phyloP scores from a whole-genome alignment of 805 yeast species.

The Hanseniaspora pseudoguilliermondii region DNA sequence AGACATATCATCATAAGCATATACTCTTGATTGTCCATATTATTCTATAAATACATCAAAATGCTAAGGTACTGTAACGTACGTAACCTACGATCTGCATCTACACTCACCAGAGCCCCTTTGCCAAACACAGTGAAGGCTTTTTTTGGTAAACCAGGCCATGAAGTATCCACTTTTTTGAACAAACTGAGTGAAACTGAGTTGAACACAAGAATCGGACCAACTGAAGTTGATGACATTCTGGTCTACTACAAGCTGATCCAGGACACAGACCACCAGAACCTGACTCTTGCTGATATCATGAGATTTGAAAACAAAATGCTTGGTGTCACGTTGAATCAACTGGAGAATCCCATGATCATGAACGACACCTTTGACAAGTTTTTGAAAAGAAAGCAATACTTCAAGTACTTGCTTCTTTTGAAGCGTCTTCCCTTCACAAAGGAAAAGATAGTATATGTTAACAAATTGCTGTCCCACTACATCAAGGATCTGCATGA shows the following conservation, averaged over 20 bases:
- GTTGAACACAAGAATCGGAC: not conserved
- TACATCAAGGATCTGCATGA: constrained; percentile 1
- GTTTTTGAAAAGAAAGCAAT: constrained; percentile 1
- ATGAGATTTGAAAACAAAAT: constrained; percentile 6
- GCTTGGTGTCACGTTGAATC: not conserved
- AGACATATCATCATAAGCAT: too few species aligned
- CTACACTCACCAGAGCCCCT: not conserved
- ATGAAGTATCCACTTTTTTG: not conserved
- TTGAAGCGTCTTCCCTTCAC: not conserved
- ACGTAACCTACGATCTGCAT: not conserved
- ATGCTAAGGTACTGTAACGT: not conserved
- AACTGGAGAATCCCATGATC: not conserved
- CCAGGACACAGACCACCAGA: not conserved
- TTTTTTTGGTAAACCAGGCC: constrained; percentile 7
- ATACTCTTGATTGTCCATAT: too few species aligned
- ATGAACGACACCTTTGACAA: not conserved
- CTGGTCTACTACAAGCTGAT: constrained; percentile 5
- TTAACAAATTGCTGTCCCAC: not conserved
- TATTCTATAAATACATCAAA: not conserved
- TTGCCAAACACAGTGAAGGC: constrained; percentile 1
- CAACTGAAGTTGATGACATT: not conserved
- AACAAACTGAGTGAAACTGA: not conserved
- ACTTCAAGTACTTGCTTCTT: not conserved
- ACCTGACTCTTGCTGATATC: not conserved
- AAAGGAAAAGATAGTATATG: not conserved